Percentiles rank a stretch among this genome's conserved stretches.
Conservation (phyloP, 2,329 filamentous ascomycete genomes). For the Aspergillus caelatus region DNA sequence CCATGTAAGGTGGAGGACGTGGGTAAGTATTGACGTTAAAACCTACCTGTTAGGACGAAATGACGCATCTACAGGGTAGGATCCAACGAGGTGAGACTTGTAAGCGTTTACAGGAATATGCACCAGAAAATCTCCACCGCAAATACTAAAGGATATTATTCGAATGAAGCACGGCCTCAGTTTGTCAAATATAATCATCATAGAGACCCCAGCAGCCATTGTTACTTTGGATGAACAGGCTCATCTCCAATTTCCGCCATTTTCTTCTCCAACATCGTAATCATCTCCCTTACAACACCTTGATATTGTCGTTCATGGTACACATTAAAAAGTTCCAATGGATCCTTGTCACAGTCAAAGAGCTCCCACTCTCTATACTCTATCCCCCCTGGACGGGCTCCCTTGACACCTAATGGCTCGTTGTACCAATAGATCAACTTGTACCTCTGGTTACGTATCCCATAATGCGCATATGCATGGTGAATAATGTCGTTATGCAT, state of each 20-base stretch:
- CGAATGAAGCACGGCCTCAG: too few species aligned
- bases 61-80: too few species aligned
- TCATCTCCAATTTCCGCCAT: background rate
- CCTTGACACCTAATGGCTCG: conserved; percentile 50
- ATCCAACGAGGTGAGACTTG: background rate
- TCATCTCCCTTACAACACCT: background rate
- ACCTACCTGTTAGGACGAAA: too few species aligned
- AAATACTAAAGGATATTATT: too few species aligned
- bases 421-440: conserved; percentile 63
- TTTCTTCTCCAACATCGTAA: background rate
- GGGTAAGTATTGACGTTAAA: too few species aligned
- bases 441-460: conserved; percentile 54
- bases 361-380: background rate
- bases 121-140: too few species aligned
- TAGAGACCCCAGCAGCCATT: background rate
- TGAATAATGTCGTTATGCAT: conserved; percentile 58
- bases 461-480: conserved; percentile 56
- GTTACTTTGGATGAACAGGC: background rate
- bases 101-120: too few species aligned
- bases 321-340: background rate
- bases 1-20: too few species aligned
- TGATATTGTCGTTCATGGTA: background rate
- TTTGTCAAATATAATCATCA: background rate
- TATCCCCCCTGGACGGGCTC: conserved; percentile 30
- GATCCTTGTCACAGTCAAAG: background rate